Base-by-base conservation (phyloP, 129 eudicot species). In the Chrysanthemum seticuspe region DNA sequence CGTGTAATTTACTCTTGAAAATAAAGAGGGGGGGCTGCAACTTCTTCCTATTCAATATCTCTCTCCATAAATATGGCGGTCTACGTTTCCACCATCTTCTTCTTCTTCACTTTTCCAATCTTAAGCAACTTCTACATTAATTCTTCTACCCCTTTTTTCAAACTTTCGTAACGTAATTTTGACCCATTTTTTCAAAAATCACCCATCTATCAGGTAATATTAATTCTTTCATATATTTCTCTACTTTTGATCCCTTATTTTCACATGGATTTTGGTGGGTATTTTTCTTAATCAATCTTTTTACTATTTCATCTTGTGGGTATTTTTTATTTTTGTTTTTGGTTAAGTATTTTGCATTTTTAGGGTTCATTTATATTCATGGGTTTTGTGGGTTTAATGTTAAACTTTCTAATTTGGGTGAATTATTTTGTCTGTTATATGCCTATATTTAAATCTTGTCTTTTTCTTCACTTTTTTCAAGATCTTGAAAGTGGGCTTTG, bases 31-130 rank as follows among this genome's bases (percentile, higher is more conserved):
- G 56, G 57, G 36, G 6, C 15, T 75, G 73, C 67, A 66, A 55
- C 71, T 65, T 54, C 56, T 74, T 36, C 29, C 45, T 44, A 12
- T 16, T 40, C 10, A 27, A 40, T 40, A 7, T 74, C 14, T 47
- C 50, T 50, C 62, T 14, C 51, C 51, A 64, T 40, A 54, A 63
- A 78, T 78, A 78, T 78, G 82, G 77, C 77, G 82, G 82, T 71
- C 77, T 78, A 78, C 81, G 73, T 71, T 78, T 78, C 47, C 47
- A 40, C 40, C 40, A 34, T 6, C 8, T 3, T 36, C 44, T 36
- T 62, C 71, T 9, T 29, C 81, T 71, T 63, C 57, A 77, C 76
- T 55, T 78, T 71, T 64, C 54, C 81, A 63, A 62, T 62, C 72
- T 40, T 51, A 78, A 63, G 40, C 63, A 67, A 40, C 74, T 59